Base-by-base conservation (phyloP, 495 filamentous ascomycete species). In the Amniculicola lignicola region DNA sequence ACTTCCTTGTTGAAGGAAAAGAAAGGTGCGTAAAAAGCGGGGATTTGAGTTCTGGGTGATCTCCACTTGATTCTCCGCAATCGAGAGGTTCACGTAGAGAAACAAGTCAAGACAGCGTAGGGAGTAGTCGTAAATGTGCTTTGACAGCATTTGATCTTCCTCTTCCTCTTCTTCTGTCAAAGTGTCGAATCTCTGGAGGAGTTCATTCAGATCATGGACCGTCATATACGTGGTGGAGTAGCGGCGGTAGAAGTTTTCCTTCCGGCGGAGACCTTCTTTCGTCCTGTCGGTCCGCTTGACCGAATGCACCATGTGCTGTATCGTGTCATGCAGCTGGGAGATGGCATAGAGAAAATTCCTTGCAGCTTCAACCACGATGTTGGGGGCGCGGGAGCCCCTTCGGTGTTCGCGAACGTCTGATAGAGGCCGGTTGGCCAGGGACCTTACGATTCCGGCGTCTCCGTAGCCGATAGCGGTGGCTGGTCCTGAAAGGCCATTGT, bases 261-360 rank as follows among this genome's bases (percentile, higher is more conserved):
- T 78, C 61, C 84, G 82, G 0, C 80, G 75, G 15, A 83, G 79
- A 31, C 81, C 81, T 6, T 59, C 61, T 24, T 59, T 59, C 4
- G 49, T 45, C 29, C 51, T 51, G 28, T 44, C 55, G 18, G 51
- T 54, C 21, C 86, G 82, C 52, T 81, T 82, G 40, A 87, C 42
- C 5, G 57, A 51, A 3, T 54, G 36, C 31, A 63, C 80, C 39
- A 93, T 74, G 54, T 82, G 80, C 54, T 86, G 83, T 50, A 94
- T 70, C 36, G 81, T 83, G 49, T 83, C 83, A 62, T 92, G 86
- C 25, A 93, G 77, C 62, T 91, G 88, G 55, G 85, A 85, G 35
- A 96, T 77, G 19, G 90, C 84, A 64, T 91, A 95, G 2, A 95
- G 75, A 18, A 97, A 84, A n/a, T 88, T 86, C 64, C 89, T 91